A percentile compares a stretch with the other conserved stretches of the same genome.
Evolutionary conservation across 805 yeast genomes (phyloP).

Genomic region (Zygotorulaspora florentina): DNA sequence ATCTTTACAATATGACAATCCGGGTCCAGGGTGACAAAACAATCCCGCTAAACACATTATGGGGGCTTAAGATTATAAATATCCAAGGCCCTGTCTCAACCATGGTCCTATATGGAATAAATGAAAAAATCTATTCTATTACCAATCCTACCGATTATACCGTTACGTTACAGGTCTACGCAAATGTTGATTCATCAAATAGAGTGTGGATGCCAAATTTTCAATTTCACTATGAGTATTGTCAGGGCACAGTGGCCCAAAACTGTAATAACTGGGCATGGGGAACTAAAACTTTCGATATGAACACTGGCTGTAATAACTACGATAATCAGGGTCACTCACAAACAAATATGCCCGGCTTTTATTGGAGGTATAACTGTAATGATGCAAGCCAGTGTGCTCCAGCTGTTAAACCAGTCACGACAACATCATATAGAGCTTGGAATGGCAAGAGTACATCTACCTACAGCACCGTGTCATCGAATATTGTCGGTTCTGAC

Average conservation of each 20-base stretch:
- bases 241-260: constrained; percentile 10
- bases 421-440: constrained; percentile 2
- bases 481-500: constrained; percentile 4
- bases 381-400: neutral
- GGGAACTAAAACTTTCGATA: constrained; percentile 17
- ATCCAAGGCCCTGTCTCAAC: constrained; percentile 18
- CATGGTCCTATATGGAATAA: constrained; percentile 15
- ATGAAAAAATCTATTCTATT: constrained; percentile 13
- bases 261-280: constrained; percentile 15
- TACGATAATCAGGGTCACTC: constrained; percentile 19
- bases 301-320: constrained; percentile 20
- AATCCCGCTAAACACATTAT: constrained; percentile 16
- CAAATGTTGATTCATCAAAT: constrained; percentile 6
- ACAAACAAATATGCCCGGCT: constrained; percentile 22
- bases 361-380: constrained; percentile 14
- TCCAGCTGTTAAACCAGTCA: neutral
- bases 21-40: constrained; percentile 17
- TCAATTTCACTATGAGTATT: constrained; percentile 20
- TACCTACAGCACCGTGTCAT: constrained; percentile 12
- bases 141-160: constrained; percentile 22
- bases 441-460: constrained; percentile 12
- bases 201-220: constrained; percentile 22
- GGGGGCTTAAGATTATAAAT: constrained; percentile 17
- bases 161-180: constrained; percentile 19
- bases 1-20: constrained; percentile 18